These are phyloP conservation scores for Dianthus caryophyllus DNA, from an alignment of 148 eudicot species.

Conservation along the genomic window DNA sequence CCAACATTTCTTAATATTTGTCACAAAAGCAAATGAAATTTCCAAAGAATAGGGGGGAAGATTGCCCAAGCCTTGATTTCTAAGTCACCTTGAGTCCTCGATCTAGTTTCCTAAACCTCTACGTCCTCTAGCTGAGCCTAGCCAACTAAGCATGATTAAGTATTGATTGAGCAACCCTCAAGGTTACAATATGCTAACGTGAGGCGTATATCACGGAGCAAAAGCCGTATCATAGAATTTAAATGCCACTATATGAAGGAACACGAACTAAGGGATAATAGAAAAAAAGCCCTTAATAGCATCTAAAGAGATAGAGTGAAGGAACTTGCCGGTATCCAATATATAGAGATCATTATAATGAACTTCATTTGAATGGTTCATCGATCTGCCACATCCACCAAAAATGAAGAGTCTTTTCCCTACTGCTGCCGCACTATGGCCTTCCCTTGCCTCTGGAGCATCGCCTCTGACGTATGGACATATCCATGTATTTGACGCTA, in stretches of 20 bases:
- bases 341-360: slow-evolving; percentile 77
- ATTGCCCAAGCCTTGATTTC: background rate
- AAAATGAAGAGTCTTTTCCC: slow-evolving; percentile 81
- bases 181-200: background rate
- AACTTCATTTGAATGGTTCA: slow-evolving; percentile 41
- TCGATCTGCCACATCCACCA: slow-evolving; percentile 90
- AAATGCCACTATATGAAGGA: background rate
- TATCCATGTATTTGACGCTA: slow-evolving; percentile 78
- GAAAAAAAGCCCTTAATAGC: background rate
- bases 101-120: background rate
- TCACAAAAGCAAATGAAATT: too few relatives aligned
- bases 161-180: background rate
- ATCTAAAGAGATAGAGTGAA: background rate
- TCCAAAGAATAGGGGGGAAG: too few relatives aligned
- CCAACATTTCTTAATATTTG: too few relatives aligned
- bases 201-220: slow-evolving; percentile 6
- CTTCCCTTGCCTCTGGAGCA: slow-evolving; percentile 83
- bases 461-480: slow-evolving; percentile 72
- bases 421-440: slow-evolving; percentile 86
- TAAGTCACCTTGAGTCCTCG: background rate
- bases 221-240: background rate
- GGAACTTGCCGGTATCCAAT: slow-evolving; percentile 64
- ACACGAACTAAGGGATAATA: background rate
- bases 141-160: background rate
- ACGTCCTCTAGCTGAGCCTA: too few relatives aligned